Conservation (phyloP, 495 filamentous ascomycete genomes). For the Penicillium fimorum region DNA sequence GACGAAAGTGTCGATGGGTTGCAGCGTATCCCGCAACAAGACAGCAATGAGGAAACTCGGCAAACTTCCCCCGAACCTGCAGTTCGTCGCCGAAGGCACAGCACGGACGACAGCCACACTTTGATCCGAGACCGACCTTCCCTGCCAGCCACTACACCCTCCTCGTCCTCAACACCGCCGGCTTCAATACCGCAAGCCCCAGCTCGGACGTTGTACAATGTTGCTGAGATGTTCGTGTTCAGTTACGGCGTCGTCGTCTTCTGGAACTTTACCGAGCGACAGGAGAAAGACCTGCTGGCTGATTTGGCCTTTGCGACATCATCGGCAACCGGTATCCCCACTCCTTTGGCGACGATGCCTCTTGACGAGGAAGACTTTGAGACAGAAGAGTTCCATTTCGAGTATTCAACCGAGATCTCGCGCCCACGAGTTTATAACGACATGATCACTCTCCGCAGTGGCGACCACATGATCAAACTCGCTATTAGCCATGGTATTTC, state of each 20-base stretch:
- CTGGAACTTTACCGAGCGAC: constrained; percentile 94
- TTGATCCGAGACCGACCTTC: constrained; percentile 20
- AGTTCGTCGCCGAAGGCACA: constrained; percentile 27
- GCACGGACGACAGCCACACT: constrained; percentile 26
- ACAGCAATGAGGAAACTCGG: constrained; percentile 3
- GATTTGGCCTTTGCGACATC: constrained; percentile 87
- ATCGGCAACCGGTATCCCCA: constrained; percentile 46
- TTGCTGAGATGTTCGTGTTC: constrained; percentile 98
- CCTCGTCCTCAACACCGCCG: neutral
- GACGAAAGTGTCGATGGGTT: neutral
- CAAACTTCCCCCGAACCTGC: constrained; percentile 12
- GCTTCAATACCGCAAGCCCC: constrained; percentile 27
- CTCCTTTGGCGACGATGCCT: constrained; percentile 66
- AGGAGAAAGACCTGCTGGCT: constrained; percentile 95
- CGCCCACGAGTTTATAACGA: constrained; percentile 94
- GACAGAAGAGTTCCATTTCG: constrained; percentile 98
- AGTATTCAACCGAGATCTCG: constrained; percentile 82
- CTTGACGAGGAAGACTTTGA: constrained; percentile 86
- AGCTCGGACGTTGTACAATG: constrained; percentile 62
- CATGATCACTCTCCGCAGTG: constrained; percentile 94
- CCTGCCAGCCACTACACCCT: constrained; percentile 15
- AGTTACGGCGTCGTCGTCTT: constrained; percentile 97
- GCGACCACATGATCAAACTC: constrained; percentile 98
- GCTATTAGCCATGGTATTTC: constrained; percentile 96
- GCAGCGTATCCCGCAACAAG: constrained; percentile 6